These are phyloP conservation scores for Abrus pulchellus DNA, from an alignment of 306 rosid species.

Conservation along the genomic window DNA sequence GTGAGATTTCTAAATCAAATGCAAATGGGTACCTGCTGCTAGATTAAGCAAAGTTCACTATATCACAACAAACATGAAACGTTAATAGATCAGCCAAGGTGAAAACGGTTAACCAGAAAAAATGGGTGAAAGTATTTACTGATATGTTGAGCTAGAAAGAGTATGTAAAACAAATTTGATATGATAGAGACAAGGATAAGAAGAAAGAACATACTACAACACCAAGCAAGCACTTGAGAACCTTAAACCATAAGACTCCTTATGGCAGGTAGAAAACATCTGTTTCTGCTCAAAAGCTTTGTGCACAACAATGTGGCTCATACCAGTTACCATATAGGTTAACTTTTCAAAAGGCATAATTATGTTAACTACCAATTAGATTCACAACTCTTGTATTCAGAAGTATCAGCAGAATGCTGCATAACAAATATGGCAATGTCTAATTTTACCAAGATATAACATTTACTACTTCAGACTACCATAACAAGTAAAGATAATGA, in stretches of 20 bases:
- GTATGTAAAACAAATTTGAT: background rate
- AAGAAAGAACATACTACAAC: background rate
- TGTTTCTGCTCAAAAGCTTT: background rate
- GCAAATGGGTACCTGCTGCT: slow-evolving; percentile 27
- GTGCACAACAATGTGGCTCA: slow-evolving; percentile 4
- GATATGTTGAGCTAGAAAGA: slow-evolving; percentile 10
- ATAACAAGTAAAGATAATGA: background rate
- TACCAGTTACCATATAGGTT: slow-evolving; percentile 19
- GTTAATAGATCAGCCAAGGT: background rate
- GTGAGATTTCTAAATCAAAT: slow-evolving; percentile 25
- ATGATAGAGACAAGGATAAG: slow-evolving; percentile 2
- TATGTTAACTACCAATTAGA: slow-evolving; percentile 1
- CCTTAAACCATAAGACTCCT: slow-evolving; percentile 6
- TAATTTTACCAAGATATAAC: background rate
- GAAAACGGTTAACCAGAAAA: background rate
- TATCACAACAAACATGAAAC: slow-evolving; percentile 15
- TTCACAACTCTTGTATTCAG: slow-evolving; percentile 20
- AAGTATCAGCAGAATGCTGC: background rate
- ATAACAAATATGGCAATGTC: slow-evolving; percentile 5
- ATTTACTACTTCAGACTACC: slow-evolving; percentile 21
- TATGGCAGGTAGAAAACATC: background rate
- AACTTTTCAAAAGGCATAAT: background rate
- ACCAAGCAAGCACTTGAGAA: background rate
- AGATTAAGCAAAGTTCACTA: slow-evolving; percentile 28
- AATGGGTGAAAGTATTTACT: background rate